These are phyloP conservation scores for Sporisorium sorghi DNA, from an alignment of 1,284 basidiomycete genomes.

Conservation along the genomic window DNA sequence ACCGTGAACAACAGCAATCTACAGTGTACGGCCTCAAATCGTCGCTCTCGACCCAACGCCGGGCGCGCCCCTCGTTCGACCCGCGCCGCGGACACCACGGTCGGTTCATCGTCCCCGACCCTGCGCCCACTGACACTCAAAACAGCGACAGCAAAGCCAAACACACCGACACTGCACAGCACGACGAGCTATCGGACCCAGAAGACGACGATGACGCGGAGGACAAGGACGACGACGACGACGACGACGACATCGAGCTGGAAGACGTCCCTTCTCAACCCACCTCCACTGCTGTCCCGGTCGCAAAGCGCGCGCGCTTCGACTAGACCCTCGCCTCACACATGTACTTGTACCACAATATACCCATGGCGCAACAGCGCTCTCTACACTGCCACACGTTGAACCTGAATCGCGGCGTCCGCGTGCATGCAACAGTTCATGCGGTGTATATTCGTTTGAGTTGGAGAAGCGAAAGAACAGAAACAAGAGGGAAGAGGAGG, in stretches of 20 bases:
- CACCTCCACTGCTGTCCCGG: neutral
- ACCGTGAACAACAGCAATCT: constrained; percentile 46
- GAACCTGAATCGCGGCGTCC: neutral
- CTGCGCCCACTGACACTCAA: neutral
- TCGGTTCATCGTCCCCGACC: constrained; percentile 49
- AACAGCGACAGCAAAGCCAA: too few relatives aligned
- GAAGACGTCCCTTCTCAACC: constrained; percentile 12
- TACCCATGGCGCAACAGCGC: constrained; percentile 20
- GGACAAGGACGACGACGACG: constrained; percentile 14
- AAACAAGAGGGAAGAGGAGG: constrained; percentile 3
- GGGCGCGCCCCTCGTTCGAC: constrained; percentile 51
- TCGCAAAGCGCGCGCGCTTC: constrained; percentile 29
- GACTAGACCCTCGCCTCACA: constrained; percentile 6
- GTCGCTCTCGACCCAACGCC: constrained; percentile 42
- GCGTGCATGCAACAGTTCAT: constrained; percentile 11
- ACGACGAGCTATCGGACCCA: too few relatives aligned
- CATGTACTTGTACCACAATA: constrained; percentile 18
- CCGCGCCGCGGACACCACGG: constrained; percentile 61
- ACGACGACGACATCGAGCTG: constrained; percentile 17
- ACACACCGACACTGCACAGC: neutral
- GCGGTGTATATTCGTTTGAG: constrained; percentile 44
- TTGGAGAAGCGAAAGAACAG: constrained; percentile 15
- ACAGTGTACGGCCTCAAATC: constrained; percentile 51
- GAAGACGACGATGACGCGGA: constrained; percentile 1
- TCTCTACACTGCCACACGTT: neutral